Conservation (phyloP, 148 eudicot genomes). For the Rhododendron henanense region DNA sequence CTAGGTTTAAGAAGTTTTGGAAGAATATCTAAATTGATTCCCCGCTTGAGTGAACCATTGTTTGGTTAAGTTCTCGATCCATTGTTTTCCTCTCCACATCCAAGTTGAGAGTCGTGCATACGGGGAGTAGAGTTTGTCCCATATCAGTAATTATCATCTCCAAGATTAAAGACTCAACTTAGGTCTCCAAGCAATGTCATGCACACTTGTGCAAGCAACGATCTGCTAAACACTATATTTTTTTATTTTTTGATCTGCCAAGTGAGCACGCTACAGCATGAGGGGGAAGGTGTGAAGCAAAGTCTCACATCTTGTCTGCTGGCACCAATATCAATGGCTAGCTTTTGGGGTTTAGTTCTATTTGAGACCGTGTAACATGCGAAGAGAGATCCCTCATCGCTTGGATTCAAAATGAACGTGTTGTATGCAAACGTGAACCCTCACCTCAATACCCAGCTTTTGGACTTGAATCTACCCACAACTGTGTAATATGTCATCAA, state of each 20-base stretch:
- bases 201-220: background rate
- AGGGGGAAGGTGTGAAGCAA: background rate
- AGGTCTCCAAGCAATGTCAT: background rate
- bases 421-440: background rate
- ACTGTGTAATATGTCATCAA: too few species aligned
- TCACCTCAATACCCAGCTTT: background rate
- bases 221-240: background rate
- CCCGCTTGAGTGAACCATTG: background rate
- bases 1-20: background rate
- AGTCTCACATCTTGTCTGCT: background rate
- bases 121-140: background rate
- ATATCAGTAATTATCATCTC: too few species aligned
- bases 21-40: background rate
- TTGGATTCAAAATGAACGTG: background rate
- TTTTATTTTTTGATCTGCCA: too few species aligned
- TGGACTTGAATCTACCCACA: background rate
- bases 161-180: background rate
- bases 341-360: background rate
- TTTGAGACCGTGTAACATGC: background rate
- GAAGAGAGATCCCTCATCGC: background rate
- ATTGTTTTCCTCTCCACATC: background rate
- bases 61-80: too few species aligned
- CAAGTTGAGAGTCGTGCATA: background rate
- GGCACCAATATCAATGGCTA: background rate
- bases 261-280: background rate